Evolutionary conservation across 2,329 filamentous ascomycete genomes (phyloP).

Genomic region (Moelleriella libera): DNA sequence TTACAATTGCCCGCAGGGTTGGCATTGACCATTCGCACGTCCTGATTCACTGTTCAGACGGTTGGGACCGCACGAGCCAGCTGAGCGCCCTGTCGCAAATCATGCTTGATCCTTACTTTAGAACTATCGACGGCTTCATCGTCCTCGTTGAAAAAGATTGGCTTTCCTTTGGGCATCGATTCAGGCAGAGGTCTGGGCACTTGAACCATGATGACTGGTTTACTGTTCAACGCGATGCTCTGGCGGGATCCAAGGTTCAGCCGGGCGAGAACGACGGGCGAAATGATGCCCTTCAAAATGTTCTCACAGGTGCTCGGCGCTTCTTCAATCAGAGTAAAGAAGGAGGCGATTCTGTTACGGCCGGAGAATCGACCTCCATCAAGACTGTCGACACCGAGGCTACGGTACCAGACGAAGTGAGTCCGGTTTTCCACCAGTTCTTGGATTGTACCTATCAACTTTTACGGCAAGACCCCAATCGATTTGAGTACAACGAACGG

Average conservation of each 20-base stretch:
- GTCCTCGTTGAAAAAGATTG: constrained; percentile 94
- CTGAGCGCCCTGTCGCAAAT: constrained; percentile 83
- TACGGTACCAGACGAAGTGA: constrained; percentile 80
- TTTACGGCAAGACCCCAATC: constrained; percentile 66
- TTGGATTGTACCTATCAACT: constrained; percentile 89
- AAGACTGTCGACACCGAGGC: constrained; percentile 41
- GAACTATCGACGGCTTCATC: constrained; percentile 89
- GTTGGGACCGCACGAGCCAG: constrained; percentile 95
- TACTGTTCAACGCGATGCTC: constrained; percentile 66
- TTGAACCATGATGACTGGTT: constrained; percentile 93
- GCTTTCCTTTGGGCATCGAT: constrained; percentile 97
- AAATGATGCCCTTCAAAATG: constrained; percentile 71
- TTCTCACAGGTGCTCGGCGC: constrained; percentile 75
- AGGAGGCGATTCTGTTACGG: constrained; percentile 45
- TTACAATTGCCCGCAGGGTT: constrained; percentile 73
- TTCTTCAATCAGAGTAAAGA: constrained; percentile 63
- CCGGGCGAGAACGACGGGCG: constrained; percentile 47
- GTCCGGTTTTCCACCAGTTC: constrained; percentile 95
- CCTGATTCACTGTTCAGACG: constrained; percentile 93
- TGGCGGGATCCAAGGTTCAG: constrained; percentile 47
- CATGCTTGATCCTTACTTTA: constrained; percentile 89
- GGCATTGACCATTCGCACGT: constrained; percentile 90
- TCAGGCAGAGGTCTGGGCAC: constrained; percentile 79
- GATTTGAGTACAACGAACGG: constrained; percentile 93
- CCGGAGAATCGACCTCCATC: constrained; percentile 23